phyloP scores from a whole-genome alignment of 345 rosid genomes.

The Geranium brycei region DNA sequence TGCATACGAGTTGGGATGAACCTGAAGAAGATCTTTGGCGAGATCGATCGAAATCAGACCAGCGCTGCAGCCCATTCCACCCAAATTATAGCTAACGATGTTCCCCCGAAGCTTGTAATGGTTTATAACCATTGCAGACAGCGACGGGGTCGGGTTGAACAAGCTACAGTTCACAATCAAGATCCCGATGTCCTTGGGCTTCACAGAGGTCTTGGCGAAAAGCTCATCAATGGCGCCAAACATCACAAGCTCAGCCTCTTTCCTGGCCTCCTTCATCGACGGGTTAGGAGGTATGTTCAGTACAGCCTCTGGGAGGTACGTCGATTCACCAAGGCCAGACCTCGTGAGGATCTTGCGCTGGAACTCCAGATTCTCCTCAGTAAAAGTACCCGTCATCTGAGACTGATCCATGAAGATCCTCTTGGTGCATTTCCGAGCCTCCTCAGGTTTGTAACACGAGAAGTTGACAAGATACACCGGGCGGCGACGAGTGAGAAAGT shows the following conservation, averaged over 20 bases:
- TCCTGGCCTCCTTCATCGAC: conserved; percentile 41
- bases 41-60: conserved; percentile 51
- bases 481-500: conserved; percentile 37
- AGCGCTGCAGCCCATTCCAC: conserved; percentile 61
- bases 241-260: conserved; percentile 45
- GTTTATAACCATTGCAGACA: conserved; percentile 45
- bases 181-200: conserved; percentile 41
- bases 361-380: conserved; percentile 39
- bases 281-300: conserved; percentile 36
- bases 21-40: conserved; percentile 36
- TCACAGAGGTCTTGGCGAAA: conserved; percentile 28
- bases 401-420: conserved; percentile 36
- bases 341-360: conserved; percentile 40
- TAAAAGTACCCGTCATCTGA: conserved; percentile 26
- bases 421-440: conserved; percentile 28
- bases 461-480: conserved; percentile 41
- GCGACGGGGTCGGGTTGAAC: conserved; percentile 48
- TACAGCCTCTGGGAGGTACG: conserved; percentile 46
- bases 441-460: conserved; percentile 39
- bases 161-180: conserved; percentile 47
- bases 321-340: conserved; percentile 48
- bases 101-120: conserved; percentile 50
- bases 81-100: conserved; percentile 38
- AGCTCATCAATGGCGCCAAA: conserved; percentile 49
- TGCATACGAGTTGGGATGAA: conserved; percentile 37